Percentiles rank a stretch among this genome's conserved stretches.
Conservation (phyloP, 345 rosid species). For the Corchorus olitorius region DNA sequence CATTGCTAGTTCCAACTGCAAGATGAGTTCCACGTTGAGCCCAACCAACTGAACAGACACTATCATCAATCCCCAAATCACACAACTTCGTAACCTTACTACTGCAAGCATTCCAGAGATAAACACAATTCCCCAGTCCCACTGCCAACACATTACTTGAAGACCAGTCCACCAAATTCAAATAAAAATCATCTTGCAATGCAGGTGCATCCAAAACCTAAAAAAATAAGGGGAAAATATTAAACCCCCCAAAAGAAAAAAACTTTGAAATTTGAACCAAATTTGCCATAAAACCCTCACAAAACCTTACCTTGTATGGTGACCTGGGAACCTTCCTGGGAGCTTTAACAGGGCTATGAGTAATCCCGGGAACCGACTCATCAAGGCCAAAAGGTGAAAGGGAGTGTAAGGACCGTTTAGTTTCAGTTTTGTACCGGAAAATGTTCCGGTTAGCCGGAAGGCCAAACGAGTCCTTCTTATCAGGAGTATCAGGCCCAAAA, state of each 20-base stretch:
- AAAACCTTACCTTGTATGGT: slow-evolving; percentile 72
- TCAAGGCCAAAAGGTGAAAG: slow-evolving; percentile 73
- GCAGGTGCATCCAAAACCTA: slow-evolving; percentile 99
- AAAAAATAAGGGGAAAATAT: background rate
- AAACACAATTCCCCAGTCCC: slow-evolving; percentile 93
- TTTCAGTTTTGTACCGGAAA: slow-evolving; percentile 85
- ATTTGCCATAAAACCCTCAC: slow-evolving; percentile 1
- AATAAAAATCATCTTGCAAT: slow-evolving; percentile 97
- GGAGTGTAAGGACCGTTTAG: slow-evolving; percentile 64
- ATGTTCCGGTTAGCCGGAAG: slow-evolving; percentile 57
- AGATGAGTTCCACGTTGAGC: slow-evolving; percentile 84
- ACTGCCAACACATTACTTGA: slow-evolving; percentile 90
- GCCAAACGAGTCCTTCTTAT: slow-evolving; percentile 49
- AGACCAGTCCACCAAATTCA: slow-evolving; percentile 99
- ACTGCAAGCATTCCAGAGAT: slow-evolving; percentile 98
- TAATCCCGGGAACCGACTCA: slow-evolving; percentile 58
- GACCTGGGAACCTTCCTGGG: slow-evolving; percentile 88
- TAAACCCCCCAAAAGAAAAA: background rate
- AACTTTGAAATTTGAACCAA: background rate
- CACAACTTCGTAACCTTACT: slow-evolving; percentile 98
- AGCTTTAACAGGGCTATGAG: slow-evolving; percentile 66
- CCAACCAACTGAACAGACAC: slow-evolving; percentile 96
- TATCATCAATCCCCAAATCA: slow-evolving; percentile 85
- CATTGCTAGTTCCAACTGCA: slow-evolving; percentile 88
- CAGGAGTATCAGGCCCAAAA: slow-evolving; percentile 87